Evolutionary conservation across 495 filamentous ascomycete species (phyloP), one percentile per base, ranked within the genome.

Genomic region (Penicillium verhagenii): DNA sequence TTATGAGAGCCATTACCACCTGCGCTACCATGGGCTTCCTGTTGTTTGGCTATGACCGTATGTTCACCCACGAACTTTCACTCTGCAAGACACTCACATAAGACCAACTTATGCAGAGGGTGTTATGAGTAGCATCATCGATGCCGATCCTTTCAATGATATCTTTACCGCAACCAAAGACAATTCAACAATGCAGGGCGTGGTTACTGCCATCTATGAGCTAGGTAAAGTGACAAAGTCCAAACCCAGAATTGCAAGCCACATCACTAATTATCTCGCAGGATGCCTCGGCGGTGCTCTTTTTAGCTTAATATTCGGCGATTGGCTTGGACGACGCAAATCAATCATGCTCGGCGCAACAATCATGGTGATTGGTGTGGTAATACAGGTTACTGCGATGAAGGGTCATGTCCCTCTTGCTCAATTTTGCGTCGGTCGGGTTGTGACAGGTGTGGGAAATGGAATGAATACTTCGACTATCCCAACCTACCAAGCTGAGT

Each of bases 141-240:
- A 82, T 19, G 82, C 86, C 1, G 70, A 76, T 0, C 78, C 79
- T 8, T 91, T 92, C 73, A 87, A 85, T 63, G 59, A 81, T 33
- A 74, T 81, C 29, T 88, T 91, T 58, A 77, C 79, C 11, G 81
- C 81, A 28, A 87, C 85, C 0, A 78, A 72, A 35, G 69, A 75
- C 54, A 75, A 88, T 57, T 72, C 84, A 9, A 85, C 83, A 0
- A 86, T 88, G 79, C 86, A 90, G 62, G 88, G 85, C 16, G 77
- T 86, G 11, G 85, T 90, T 9, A 91, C 88, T 4, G 85, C 88
- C 6, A 85, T 90, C 47, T 90, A 90, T 66, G 86, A 89, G 62
- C 79, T 90, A 37, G 88, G 69, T 70, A 57, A 8, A 13, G 2
- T 23, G 88, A 67, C 69, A 57, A 8, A 13, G 2, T 23, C 11